phyloP scores from a whole-genome alignment of 768 basidiomycete genomes.

The Agrocybe praecox region DNA sequence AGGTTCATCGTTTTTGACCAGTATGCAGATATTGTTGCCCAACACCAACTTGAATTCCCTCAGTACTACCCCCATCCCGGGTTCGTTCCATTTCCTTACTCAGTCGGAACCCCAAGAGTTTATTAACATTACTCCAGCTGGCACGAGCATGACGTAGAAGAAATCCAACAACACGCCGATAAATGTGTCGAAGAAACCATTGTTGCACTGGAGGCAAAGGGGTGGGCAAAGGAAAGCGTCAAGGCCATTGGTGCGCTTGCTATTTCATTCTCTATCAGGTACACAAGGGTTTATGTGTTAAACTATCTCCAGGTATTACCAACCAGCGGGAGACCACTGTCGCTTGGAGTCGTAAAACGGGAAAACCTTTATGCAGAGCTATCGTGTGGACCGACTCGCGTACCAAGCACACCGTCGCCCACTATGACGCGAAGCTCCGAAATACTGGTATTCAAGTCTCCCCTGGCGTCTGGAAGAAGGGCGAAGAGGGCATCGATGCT shows the following conservation, averaged over 20 bases:
- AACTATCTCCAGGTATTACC: constrained; percentile 69
- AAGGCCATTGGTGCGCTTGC: constrained; percentile 82
- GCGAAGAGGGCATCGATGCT: constrained; percentile 64
- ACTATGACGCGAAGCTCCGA: constrained; percentile 71
- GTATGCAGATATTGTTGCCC: constrained; percentile 83
- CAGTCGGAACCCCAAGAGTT: too few relatives aligned
- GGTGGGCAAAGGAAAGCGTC: constrained; percentile 80
- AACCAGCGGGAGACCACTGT: constrained; percentile 98
- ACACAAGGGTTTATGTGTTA: constrained; percentile 13
- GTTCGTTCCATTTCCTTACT: constrained; percentile 35
- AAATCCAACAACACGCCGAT: constrained; percentile 76
- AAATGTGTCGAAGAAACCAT: constrained; percentile 76
- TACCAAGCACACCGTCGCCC: constrained; percentile 83
- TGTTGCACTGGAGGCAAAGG: constrained; percentile 67
- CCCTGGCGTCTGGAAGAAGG: constrained; percentile 68
- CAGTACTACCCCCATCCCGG: constrained; percentile 93
- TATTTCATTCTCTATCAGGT: not conserved
- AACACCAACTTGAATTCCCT: constrained; percentile 91
- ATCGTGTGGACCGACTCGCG: constrained; percentile 98
- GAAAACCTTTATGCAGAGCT: constrained; percentile 84
- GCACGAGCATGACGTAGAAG: constrained; percentile 93
- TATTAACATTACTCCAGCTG: constrained; percentile 52
- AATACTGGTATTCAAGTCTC: constrained; percentile 75
- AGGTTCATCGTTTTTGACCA: constrained; percentile 90
- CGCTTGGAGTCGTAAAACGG: constrained; percentile 89